Conservation (phyloP, 306 rosid species). For the Prosopis cineraria region DNA sequence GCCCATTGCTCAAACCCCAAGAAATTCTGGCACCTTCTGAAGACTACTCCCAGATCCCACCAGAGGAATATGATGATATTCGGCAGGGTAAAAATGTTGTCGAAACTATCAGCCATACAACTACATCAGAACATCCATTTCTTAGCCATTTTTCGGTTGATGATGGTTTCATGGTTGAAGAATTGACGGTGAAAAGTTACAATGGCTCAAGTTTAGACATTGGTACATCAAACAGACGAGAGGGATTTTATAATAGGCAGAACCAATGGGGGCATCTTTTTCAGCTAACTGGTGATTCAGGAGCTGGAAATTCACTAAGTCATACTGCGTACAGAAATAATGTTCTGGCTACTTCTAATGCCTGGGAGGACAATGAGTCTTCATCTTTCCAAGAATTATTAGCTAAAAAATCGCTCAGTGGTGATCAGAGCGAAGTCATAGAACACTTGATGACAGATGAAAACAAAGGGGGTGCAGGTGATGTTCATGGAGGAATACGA, state of each 20-base stretch:
- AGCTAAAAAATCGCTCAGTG: constrained; percentile 50
- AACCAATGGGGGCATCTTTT: constrained; percentile 68
- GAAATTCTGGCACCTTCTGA: constrained; percentile 50
- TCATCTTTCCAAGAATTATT: constrained; percentile 50
- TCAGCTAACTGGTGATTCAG: constrained; percentile 67
- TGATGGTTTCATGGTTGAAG: constrained; percentile 60
- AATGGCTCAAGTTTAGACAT: constrained; percentile 59
- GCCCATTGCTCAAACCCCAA: constrained; percentile 44
- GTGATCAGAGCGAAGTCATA: constrained; percentile 51
- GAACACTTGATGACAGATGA: constrained; percentile 53
- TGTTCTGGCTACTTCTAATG: constrained; percentile 52
- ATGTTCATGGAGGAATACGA: constrained; percentile 57
- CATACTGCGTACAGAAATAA: constrained; percentile 45
- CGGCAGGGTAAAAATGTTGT: constrained; percentile 46
- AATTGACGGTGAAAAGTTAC: constrained; percentile 58
- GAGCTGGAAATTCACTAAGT: constrained; percentile 53
- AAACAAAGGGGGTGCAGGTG: constrained; percentile 48
- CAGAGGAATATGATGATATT: constrained; percentile 44
- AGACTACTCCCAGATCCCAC: constrained; percentile 36
- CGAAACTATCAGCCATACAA: constrained; percentile 34
- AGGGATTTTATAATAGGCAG: constrained; percentile 48
- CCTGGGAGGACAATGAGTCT: constrained; percentile 54
- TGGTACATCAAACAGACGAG: constrained; percentile 63
- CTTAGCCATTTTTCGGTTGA: constrained; percentile 38
- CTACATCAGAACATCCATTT: constrained; percentile 48